Conservation (phyloP, 495 filamentous ascomycete genomes). For the Aspergillus bridgeri region DNA sequence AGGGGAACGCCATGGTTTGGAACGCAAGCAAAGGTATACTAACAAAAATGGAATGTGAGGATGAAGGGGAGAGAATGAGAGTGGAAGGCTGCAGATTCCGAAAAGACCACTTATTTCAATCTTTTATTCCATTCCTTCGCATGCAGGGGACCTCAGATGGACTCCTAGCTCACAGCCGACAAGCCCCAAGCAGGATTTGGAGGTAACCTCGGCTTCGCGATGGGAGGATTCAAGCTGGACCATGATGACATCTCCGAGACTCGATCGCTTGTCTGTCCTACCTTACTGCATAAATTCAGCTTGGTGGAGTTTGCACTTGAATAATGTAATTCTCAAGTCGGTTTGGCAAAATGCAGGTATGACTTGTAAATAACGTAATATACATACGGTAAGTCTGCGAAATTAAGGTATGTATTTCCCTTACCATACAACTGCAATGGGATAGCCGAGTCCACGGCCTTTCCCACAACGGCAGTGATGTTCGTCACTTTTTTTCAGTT, state of each 20-base stretch:
- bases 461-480: background rate
- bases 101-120: background rate
- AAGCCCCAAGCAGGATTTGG: too few species aligned
- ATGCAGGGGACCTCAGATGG: background rate
- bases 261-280: background rate
- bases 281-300: too few species aligned
- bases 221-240: background rate
- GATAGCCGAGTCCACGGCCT: background rate
- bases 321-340: background rate
- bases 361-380: background rate
- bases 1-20: background rate
- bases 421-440: background rate
- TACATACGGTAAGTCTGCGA: background rate
- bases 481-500: background rate
- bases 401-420: background rate
- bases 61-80: background rate
- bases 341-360: background rate
- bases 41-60: background rate
- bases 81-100: background rate
- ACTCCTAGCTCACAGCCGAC: background rate
- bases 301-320: background rate
- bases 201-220: background rate
- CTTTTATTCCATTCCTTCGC: background rate
- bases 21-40: background rate
- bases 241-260: background rate